A percentile compares a stretch with the other conserved stretches of the same genome.
Evolutionary conservation across 1,284 basidiomycete species (phyloP).

Genomic region (Ceratobasidium sp.): DNA sequence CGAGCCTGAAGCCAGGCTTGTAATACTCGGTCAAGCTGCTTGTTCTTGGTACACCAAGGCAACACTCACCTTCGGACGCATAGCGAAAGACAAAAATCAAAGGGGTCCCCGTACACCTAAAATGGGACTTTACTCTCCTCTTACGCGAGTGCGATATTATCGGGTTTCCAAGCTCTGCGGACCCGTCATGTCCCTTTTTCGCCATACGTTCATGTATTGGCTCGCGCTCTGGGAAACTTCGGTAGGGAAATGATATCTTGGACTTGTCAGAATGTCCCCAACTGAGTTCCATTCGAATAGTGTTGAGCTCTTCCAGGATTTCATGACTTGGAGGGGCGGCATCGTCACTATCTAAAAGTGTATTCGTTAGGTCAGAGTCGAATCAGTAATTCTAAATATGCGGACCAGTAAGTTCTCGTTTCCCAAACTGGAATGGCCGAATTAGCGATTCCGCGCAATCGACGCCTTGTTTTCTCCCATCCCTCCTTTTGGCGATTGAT

Average conservation of each 20-base stretch:
- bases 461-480: background rate
- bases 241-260: background rate
- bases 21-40: too few relatives aligned
- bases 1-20: conserved; percentile 21
- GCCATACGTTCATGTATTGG: conserved; percentile 20
- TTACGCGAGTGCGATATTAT: background rate
- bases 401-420: conserved; percentile 17
- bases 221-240: background rate
- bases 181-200: conserved; percentile 20
- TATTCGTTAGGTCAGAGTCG: background rate
- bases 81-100: conserved; percentile 9
- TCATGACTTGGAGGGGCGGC: background rate
- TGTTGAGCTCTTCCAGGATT: conserved; percentile 4
- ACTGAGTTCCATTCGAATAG: conserved; percentile 1
- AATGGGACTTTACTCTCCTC: background rate
- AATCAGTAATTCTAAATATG: background rate
- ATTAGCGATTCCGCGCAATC: background rate
- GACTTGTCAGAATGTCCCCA: background rate
- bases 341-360: background rate
- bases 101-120: too few relatives aligned
- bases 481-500: background rate
- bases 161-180: conserved; percentile 22
- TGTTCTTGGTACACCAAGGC: background rate
- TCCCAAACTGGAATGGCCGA: conserved; percentile 17
- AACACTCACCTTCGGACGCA: conserved; percentile 19